phyloP scores from a whole-genome alignment of 106 monocot genomes.

The Chionographis japonica region DNA sequence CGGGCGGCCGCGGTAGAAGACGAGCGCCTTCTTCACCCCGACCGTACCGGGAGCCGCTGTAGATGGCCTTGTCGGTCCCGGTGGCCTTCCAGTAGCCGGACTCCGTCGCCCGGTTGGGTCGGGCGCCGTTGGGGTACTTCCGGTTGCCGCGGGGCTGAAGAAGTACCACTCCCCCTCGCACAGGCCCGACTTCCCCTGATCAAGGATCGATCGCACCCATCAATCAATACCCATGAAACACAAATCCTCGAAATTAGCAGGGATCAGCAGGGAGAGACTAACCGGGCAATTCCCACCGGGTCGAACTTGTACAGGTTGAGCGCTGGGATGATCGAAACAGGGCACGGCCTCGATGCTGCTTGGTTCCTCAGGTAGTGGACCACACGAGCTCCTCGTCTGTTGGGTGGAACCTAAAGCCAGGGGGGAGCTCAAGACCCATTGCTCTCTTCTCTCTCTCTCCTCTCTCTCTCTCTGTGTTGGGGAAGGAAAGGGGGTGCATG shows the following conservation, averaged over 20 bases:
- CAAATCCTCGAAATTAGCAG: background rate
- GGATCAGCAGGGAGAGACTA: no score
- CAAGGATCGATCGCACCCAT: no score
- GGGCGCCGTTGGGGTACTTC: constrained; percentile 38
- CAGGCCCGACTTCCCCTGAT: constrained; percentile 12
- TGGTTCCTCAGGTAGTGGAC: constrained; percentile 18
- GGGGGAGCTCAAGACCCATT: constrained; percentile 6
- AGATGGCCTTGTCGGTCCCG: constrained; percentile 43
- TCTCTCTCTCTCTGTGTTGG: no score
- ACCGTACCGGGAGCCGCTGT: constrained; percentile 14
- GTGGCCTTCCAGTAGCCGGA: constrained; percentile 56
- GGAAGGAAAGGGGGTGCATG: background rate
- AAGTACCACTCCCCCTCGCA: constrained; percentile 41
- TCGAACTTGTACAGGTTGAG: constrained; percentile 51
- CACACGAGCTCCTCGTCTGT: constrained; percentile 13
- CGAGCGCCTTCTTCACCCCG: constrained; percentile 50
- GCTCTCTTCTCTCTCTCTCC: no score
- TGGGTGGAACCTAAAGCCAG: constrained; percentile 16
- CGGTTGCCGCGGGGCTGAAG: constrained; percentile 33
- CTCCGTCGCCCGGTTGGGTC: constrained; percentile 32
- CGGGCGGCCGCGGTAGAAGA: constrained; percentile 45
- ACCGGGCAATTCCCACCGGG: constrained; percentile 42
- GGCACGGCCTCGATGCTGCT: constrained; percentile 28
- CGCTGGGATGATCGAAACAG: constrained; percentile 31
- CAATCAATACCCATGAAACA: background rate